A percentile compares a stretch with the other conserved stretches of the same genome.
Evolutionary conservation across 1,139 yeast species (phyloP).

Genomic region (Waltiozyma sp.): DNA sequence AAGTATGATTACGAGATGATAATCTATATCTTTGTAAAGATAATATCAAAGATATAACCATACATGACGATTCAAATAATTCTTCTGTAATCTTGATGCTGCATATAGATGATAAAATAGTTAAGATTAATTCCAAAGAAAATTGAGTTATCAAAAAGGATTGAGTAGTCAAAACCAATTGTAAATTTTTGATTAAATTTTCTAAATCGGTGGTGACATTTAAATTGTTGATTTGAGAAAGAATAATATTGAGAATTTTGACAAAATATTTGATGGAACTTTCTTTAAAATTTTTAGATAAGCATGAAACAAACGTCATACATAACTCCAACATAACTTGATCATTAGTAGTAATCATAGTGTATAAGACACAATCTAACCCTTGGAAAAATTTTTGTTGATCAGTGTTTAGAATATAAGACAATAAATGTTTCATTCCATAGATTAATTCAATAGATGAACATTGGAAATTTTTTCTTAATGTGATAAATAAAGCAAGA

Average conservation of each 20-base stretch:
- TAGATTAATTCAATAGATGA: constrained; percentile 2
- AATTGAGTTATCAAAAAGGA: constrained; percentile 46
- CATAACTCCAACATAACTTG: not conserved
- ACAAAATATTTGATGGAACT: not conserved
- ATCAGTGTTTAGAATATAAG: not conserved
- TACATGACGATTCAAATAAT: constrained; percentile 16
- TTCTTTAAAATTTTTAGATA: not conserved
- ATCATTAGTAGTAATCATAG: constrained; percentile 12
- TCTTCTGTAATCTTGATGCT: constrained; percentile 5
- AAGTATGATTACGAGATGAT: constrained; percentile 60
- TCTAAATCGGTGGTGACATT: not conserved
- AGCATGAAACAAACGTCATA: not conserved
- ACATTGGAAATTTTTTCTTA: constrained; percentile 15
- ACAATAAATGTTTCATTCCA: constrained; percentile 6
- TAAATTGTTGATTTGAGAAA: not conserved
- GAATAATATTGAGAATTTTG: not conserved
- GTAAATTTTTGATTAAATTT: not conserved
- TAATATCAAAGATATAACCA: constrained; percentile 40
- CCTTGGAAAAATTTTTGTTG: constrained; percentile 5
- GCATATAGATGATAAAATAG: constrained; percentile 25
- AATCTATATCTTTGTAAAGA: constrained; percentile 62
- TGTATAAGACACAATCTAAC: constrained; percentile 10
- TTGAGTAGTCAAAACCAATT: not conserved
- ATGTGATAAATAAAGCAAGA: constrained; percentile 23
- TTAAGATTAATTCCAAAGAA: constrained; percentile 42